These are phyloP conservation scores for Pythium oligandrum DNA, from an alignment of 352 stramenopile species.

Conservation along the genomic window DNA sequence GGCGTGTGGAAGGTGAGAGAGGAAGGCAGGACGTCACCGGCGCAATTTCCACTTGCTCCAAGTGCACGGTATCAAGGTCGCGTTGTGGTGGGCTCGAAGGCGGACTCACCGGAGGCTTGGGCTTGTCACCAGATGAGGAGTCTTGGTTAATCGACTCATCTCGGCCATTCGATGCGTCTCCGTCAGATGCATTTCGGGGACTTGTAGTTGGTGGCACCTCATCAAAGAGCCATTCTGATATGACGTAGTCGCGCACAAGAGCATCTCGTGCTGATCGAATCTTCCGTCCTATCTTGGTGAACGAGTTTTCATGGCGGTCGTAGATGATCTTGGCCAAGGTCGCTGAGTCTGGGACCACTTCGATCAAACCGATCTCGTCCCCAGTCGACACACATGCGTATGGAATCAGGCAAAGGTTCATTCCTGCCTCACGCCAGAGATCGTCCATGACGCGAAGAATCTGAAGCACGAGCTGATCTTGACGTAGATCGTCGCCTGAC, in stretches of 20 bases:
- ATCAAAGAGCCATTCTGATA: constrained; percentile 71
- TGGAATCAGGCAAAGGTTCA: constrained; percentile 82
- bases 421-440: constrained; percentile 77
- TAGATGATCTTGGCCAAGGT: constrained; percentile 88
- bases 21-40: constrained; percentile 49
- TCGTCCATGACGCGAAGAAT: constrained; percentile 90
- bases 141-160: neutral
- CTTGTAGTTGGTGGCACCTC: neutral
- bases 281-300: constrained; percentile 60
- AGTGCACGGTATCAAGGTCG: neutral
- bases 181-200: neutral
- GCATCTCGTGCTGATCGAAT: constrained; percentile 66
- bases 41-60: neutral
- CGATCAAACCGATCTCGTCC: constrained; percentile 84
- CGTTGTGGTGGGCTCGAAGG: neutral
- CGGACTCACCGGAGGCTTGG: neutral
- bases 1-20: constrained; percentile 34
- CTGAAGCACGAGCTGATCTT: constrained; percentile 92
- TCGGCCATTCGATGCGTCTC: neutral
- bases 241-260: constrained; percentile 46
- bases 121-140: no score
- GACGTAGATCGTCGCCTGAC: constrained; percentile 89
- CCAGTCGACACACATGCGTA: constrained; percentile 89
- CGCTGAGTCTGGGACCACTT: constrained; percentile 84
- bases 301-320: constrained; percentile 51